These are phyloP conservation scores for Pneumocystis carinii DNA, from an alignment of 1,139 yeast genomes.

Conservation along the genomic window DNA sequence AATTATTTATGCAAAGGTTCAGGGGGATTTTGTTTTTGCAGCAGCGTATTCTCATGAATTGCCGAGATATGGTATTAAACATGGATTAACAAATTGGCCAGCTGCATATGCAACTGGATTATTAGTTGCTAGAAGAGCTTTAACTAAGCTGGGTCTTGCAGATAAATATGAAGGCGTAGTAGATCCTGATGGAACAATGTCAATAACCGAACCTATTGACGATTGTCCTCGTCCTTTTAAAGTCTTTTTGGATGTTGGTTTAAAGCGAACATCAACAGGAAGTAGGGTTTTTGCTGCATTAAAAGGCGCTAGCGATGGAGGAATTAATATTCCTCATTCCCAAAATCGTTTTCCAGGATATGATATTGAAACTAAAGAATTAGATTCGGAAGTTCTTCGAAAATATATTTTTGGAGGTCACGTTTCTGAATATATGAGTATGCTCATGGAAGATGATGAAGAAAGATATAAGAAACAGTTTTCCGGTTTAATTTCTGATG, in stretches of 20 bases:
- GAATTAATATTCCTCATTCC: slow-evolving; percentile 97
- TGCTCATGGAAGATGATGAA: slow-evolving; percentile 99
- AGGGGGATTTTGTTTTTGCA: slow-evolving; percentile 90
- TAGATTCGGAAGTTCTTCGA: slow-evolving; percentile 95
- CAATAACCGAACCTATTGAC: slow-evolving; percentile 86
- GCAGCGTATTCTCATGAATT: slow-evolving; percentile 99
- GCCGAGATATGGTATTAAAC: slow-evolving; percentile 93
- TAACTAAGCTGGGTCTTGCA: slow-evolving; percentile 94
- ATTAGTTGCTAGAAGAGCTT: slow-evolving; percentile 97
- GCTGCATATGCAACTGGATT: slow-evolving; percentile 99
- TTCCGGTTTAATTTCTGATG: slow-evolving; percentile 94
- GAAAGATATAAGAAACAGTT: slow-evolving; percentile 95
- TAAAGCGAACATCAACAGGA: slow-evolving; percentile 99
- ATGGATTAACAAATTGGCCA: slow-evolving; percentile 99
- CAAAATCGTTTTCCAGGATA: slow-evolving; percentile 99
- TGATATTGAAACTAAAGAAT: slow-evolving; percentile 97
- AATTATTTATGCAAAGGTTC: slow-evolving; percentile 88
- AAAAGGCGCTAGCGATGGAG: slow-evolving; percentile 99
- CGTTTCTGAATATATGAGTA: slow-evolving; percentile 99
- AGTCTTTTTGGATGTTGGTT: slow-evolving; percentile 98
- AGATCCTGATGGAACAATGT: slow-evolving; percentile 98
- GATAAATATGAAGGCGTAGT: slow-evolving; percentile 98
- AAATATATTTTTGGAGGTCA: slow-evolving; percentile 99
- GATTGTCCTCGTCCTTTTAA: slow-evolving; percentile 99
- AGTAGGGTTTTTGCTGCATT: slow-evolving; percentile 98